These are phyloP conservation scores for Euphorbia tirucalli DNA, from an alignment of 345 rosid species.

Conservation along the genomic window DNA sequence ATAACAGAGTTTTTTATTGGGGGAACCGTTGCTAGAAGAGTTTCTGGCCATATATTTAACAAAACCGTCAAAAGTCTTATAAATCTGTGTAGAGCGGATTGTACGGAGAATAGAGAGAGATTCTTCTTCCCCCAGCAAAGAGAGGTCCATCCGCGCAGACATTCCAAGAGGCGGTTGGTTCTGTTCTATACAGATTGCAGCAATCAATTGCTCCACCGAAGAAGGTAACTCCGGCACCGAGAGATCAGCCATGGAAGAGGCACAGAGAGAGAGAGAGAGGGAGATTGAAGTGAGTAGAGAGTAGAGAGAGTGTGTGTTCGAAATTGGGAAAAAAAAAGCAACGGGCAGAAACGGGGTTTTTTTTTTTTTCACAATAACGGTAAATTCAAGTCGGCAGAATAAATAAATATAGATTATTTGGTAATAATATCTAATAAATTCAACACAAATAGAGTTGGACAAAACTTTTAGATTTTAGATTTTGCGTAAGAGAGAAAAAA, in stretches of 20 bases:
- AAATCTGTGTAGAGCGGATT: not conserved
- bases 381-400: no score
- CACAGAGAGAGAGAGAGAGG: no score
- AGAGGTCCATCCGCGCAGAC: slow-evolving; percentile 32
- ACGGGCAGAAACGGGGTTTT: not conserved
- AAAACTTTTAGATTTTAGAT: no score
- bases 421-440: no score
- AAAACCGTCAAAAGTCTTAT: not conserved
- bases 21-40: not conserved
- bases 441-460: no score
- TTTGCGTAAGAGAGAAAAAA: no score
- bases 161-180: slow-evolving; percentile 19
- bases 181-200: slow-evolving; percentile 37
- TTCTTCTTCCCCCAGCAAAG: slow-evolving; percentile 27
- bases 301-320: not conserved
- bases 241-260: not conserved
- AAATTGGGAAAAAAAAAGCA: not conserved
- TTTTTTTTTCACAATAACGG: no score
- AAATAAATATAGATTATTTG: no score
- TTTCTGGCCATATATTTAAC: not conserved
- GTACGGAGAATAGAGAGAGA: slow-evolving; percentile 23
- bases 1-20: not conserved
- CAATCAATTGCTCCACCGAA: slow-evolving; percentile 38
- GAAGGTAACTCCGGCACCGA: not conserved
- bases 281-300: not conserved